Evolutionary conservation across 2,329 filamentous ascomycete genomes (phyloP).

Genomic region (Grosmannia clavigera): DNA sequence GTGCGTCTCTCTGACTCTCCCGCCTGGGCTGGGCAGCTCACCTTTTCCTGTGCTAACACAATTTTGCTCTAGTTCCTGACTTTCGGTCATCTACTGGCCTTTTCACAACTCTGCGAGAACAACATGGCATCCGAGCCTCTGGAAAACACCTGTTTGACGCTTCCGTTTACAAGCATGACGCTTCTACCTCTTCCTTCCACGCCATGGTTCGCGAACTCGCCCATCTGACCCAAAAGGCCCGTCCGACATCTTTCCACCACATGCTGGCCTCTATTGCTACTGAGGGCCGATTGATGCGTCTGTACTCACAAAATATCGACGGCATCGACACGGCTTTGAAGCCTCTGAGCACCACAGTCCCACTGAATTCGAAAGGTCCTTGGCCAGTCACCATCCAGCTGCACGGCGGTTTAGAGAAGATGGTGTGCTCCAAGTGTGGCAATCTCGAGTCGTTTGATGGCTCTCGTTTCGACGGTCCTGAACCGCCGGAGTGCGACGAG

Average conservation of each 20-base stretch:
- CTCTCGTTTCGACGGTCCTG: slow-evolving; percentile 69
- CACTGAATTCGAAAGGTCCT: slow-evolving; percentile 68
- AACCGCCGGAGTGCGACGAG: slow-evolving; percentile 64
- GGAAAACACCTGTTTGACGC: slow-evolving; percentile 96
- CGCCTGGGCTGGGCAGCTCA: not conserved
- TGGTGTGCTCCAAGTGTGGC: slow-evolving; percentile 92
- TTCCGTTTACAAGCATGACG: slow-evolving; percentile 88
- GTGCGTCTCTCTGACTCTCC: slow-evolving; percentile 36
- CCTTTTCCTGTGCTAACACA: slow-evolving; percentile 13
- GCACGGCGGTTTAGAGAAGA: slow-evolving; percentile 86
- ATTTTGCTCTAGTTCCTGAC: slow-evolving; percentile 59
- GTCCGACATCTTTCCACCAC: slow-evolving; percentile 85
- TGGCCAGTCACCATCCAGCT: slow-evolving; percentile 93
- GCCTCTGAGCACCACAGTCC: slow-evolving; percentile 69
- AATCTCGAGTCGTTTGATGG: slow-evolving; percentile 64
- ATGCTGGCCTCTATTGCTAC: slow-evolving; percentile 80
- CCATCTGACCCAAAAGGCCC: slow-evolving; percentile 60
- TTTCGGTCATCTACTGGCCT: slow-evolving; percentile 87
- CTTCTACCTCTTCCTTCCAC: slow-evolving; percentile 82
- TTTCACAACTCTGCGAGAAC: slow-evolving; percentile 71
- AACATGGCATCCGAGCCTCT: slow-evolving; percentile 85
- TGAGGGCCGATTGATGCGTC: slow-evolving; percentile 73
- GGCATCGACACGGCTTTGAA: slow-evolving; percentile 78
- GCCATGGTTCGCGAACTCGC: slow-evolving; percentile 89
- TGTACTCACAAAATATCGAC: slow-evolving; percentile 97